Evolutionary conservation across 2,329 filamentous ascomycete genomes (phyloP), one percentile per base, ranked within the genome.

Genomic region (Claviceps sp.): DNA sequence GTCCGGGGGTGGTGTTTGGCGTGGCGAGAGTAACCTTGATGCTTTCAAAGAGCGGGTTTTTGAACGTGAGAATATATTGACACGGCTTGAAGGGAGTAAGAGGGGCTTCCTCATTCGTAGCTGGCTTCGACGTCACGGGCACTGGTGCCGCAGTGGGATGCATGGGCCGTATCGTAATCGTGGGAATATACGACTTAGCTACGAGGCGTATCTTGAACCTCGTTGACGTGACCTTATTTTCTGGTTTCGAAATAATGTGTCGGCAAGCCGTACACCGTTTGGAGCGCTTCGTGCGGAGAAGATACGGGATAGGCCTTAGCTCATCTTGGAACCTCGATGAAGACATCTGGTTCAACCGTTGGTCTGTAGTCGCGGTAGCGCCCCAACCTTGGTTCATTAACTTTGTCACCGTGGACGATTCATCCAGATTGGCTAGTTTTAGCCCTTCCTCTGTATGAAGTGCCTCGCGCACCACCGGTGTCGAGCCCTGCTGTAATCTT

Each of bases 211-310:
- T 96, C 61, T 91, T 87, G 77, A 93, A 97, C 34, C 90, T 85
- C 6, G 87, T 93, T 50, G 86, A 91, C 47, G 82, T 81, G 36
- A 95, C 84, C 67, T 97, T 98, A 54, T 84, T 80, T 68, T 98
- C 93, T 14, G 91, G 93, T 65, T 95, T 94, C 55, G 89, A 87
- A 59, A 98, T 85, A 63, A 97, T 96, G 70, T 97, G 91, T 13
- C 93, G 85, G 69, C 93, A 98, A 11, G 84, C 79, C 49, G 88
- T 85, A 67, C 93, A 98, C 46, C 93, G 87, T 70, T 96, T 97
- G 20, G 89, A 89, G 40, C 91, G 85, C 64, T 96, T 96, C 0
- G 91, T 95, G 52, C 89, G 84, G 14, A 98, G 79, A 2, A 94
- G 77, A 16, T 87, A 85, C 0, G 90, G 84, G 14, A 90, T 77